Percentiles rank a stretch among this genome's conserved stretches.
These are phyloP conservation scores for Drechslerella coelobrocha DNA, from an alignment of 2,329 filamentous ascomycete genomes.

Conservation along the genomic window DNA sequence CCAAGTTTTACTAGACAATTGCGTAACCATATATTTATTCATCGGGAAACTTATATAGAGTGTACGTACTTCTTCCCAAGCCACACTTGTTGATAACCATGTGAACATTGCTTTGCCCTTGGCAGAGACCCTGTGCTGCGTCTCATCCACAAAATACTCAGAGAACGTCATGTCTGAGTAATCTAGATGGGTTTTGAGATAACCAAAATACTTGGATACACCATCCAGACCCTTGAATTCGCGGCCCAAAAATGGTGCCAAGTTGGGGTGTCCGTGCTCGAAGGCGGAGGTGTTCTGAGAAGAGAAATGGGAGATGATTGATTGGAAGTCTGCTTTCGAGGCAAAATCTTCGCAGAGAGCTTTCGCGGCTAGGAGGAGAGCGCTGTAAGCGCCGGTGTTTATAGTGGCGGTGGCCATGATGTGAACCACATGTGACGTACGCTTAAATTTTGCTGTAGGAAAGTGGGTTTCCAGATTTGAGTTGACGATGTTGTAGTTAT, in stretches of 20 bases:
- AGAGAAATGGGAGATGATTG: conserved; percentile 57
- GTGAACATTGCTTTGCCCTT: conserved; percentile 57
- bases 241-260: conserved; percentile 58
- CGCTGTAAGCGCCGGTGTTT: conserved; percentile 11
- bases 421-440: not conserved
- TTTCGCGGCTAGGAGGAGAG: conserved; percentile 56
- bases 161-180: conserved; percentile 56
- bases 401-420: not conserved
- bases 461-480: not conserved
- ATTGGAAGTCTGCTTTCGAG: conserved; percentile 52
- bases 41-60: not conserved
- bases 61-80: conserved; percentile 56
- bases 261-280: conserved; percentile 57
- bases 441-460: no score
- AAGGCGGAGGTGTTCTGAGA: conserved; percentile 52
- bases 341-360: conserved; percentile 58
- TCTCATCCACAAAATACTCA: conserved; percentile 55
- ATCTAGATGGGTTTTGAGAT: conserved; percentile 53
- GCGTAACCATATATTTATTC: not conserved
- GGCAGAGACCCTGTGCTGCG: conserved; percentile 55
- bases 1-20: not conserved
- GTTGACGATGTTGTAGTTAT: not conserved
- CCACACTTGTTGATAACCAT: conserved; percentile 56
- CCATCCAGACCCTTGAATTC: conserved; percentile 56
- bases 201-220: conserved; percentile 55